Percentiles rank a stretch among this genome's conserved stretches.
Evolutionary conservation across 495 filamentous ascomycete genomes (phyloP).

Genomic region (Tuber indicum): DNA sequence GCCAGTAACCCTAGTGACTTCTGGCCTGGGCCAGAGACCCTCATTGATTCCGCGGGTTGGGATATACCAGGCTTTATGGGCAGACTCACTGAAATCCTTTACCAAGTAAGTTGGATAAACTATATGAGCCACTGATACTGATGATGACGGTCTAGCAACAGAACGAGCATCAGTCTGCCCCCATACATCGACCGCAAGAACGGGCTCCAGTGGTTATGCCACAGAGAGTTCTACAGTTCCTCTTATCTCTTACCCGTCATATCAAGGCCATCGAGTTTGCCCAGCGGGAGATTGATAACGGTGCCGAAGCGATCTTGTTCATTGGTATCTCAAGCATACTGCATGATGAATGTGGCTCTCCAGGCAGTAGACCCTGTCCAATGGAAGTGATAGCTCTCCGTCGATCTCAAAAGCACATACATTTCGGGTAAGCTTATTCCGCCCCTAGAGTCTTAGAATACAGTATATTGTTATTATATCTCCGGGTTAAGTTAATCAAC

Average conservation of each 20-base stretch:
- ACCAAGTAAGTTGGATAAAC: background rate
- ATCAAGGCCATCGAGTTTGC: background rate
- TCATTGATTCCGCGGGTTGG: background rate
- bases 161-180: background rate
- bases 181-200: background rate
- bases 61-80: background rate
- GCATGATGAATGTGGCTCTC: background rate
- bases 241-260: background rate
- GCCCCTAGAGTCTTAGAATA: background rate
- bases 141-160: background rate
- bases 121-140: background rate
- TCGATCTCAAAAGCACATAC: background rate
- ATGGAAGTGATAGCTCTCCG: background rate
- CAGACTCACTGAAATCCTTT: background rate
- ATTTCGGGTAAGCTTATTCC: background rate
- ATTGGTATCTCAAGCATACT: background rate
- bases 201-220: background rate
- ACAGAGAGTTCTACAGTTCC: background rate
- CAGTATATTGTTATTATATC: background rate
- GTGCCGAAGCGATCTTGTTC: conserved; percentile 1
- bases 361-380: background rate
- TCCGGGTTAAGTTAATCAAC: background rate
- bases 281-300: background rate
- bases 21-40: background rate
- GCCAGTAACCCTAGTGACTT: background rate